phyloP scores from a whole-genome alignment of 495 filamentous ascomycete genomes.

The Penicillium crystallinum region DNA sequence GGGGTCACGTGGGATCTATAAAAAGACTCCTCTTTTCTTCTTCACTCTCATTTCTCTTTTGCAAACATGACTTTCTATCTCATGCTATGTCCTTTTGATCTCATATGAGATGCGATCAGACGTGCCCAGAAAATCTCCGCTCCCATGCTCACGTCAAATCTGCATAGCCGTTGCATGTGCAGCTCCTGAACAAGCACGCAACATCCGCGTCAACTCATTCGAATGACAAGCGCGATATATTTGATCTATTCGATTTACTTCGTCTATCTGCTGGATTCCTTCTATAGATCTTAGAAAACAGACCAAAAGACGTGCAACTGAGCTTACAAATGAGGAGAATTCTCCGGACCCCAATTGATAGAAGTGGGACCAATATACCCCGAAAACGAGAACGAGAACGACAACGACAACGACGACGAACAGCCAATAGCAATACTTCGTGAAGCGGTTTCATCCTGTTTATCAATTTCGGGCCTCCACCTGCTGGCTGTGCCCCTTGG shows the following conservation, averaged over 20 bases:
- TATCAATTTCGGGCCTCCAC: neutral
- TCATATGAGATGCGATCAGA: neutral
- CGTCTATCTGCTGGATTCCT: no score
- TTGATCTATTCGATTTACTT: no score
- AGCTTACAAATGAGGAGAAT: neutral
- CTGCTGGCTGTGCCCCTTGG: neutral
- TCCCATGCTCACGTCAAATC: neutral
- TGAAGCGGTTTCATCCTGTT: slow-evolving; percentile 3
- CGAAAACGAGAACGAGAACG: slow-evolving; percentile 24
- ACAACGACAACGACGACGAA: slow-evolving; percentile 21
- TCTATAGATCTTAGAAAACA: no score
- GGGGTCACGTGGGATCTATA: slow-evolving; percentile 5
- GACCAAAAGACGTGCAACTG: no score
- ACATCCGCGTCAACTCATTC: no score
- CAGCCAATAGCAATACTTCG: slow-evolving; percentile 18
- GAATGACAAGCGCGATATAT: no score
- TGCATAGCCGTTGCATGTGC: neutral
- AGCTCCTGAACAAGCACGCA: neutral
- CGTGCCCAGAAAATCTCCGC: neutral
- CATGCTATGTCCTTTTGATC: no score
- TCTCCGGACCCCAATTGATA: neutral
- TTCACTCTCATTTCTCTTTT: neutral
- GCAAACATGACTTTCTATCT: no score
- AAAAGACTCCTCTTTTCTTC: neutral
- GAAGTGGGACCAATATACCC: slow-evolving; percentile 4